Conservation (phyloP, 495 filamentous ascomycete species). For the Rusavskia elegans region DNA sequence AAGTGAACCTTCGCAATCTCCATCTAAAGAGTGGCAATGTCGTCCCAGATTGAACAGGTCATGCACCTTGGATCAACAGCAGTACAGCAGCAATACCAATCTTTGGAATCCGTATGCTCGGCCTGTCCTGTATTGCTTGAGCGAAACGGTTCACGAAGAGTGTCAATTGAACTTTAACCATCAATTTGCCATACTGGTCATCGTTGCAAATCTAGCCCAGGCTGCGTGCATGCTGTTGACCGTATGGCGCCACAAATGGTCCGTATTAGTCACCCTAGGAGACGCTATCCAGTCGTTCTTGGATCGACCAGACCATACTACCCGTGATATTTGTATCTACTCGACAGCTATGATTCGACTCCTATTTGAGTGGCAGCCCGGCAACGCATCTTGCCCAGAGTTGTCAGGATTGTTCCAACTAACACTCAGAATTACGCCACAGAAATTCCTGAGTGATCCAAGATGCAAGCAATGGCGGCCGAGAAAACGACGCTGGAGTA, state of each 20-base stretch:
- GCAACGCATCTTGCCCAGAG: neutral
- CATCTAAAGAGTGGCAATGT: neutral
- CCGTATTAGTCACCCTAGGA: constrained; percentile 8
- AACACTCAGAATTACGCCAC: neutral
- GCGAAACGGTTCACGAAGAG: constrained; percentile 11
- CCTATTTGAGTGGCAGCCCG: neutral
- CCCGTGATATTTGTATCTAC: constrained; percentile 12
- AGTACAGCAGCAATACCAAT: constrained; percentile 3
- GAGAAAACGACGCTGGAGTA: neutral
- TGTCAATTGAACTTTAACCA: constrained; percentile 28
- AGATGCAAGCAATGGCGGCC: neutral
- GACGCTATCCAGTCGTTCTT: constrained; percentile 9
- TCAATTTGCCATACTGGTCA: constrained; percentile 23
- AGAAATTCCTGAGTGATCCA: neutral
- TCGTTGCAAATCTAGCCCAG: constrained; percentile 23
- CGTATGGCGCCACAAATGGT: constrained; percentile 2
- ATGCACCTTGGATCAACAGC: neutral
- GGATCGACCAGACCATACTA: neutral
- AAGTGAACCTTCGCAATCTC: neutral
- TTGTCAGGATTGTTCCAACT: too few relatives aligned
- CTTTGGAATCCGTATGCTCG: neutral
- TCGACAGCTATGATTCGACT: neutral
- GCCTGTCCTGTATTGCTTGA: constrained; percentile 23
- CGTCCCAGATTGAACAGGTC: neutral
- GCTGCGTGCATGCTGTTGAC: constrained; percentile 16